Evolutionary conservation across 108 stramenopile genomes (phyloP).

Genomic region (Fragilaria radians): DNA sequence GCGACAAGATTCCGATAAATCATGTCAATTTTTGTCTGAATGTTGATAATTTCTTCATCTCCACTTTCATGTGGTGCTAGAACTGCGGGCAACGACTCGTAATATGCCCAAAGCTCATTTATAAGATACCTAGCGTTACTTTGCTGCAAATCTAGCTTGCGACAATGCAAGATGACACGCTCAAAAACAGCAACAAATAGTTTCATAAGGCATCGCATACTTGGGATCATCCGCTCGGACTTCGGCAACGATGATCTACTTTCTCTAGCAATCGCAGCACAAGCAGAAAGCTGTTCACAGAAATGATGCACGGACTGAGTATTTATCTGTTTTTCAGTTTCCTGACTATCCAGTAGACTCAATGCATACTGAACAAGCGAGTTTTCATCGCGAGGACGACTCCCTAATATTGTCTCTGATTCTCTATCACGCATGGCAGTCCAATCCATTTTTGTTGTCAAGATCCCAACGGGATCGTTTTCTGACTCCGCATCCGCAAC

Average conservation of each 20-base stretch:
- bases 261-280: slow-evolving; percentile 16
- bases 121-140: slow-evolving; percentile 5
- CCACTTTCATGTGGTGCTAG: slow-evolving; percentile 1
- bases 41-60: not conserved
- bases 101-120: slow-evolving; percentile 29
- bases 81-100: slow-evolving; percentile 32
- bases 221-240: slow-evolving; percentile 24
- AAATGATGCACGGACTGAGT: no score
- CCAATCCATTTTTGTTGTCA: no score
- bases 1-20: slow-evolving; percentile 20
- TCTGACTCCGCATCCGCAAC: no score
- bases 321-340: no score
- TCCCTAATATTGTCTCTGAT: no score
- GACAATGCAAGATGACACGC: not conserved
- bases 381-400: not conserved
- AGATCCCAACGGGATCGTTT: no score
- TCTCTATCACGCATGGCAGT: no score
- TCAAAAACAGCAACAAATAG: slow-evolving; percentile 16
- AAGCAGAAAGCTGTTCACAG: no score
- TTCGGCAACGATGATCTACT: slow-evolving; percentile 24
- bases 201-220: slow-evolving; percentile 10
- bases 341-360: no score
- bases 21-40: not conserved
- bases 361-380: not conserved
- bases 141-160: not conserved